Conservation (phyloP, 352 stramenopile species). For the Globisporangium camurandrum region DNA sequence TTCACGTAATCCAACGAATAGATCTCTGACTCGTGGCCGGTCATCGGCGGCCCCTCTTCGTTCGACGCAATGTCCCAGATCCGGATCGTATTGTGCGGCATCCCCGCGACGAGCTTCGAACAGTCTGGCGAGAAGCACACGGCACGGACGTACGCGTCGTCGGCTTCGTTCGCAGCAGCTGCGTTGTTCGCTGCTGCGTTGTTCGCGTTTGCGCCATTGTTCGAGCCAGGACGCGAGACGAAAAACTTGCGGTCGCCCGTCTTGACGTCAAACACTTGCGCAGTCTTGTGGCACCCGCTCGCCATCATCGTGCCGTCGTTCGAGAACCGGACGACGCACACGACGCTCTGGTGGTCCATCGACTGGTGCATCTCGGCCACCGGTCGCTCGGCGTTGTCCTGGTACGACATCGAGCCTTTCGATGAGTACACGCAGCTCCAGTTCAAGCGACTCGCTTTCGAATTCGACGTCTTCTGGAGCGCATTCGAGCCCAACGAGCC, state of each 20-base stretch:
- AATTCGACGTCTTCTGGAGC: conserved; percentile 69
- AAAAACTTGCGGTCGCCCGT: conserved; percentile 77
- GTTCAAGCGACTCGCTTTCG: conserved; percentile 77
- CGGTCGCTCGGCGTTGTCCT: conserved; percentile 75
- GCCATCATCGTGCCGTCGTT: conserved; percentile 82
- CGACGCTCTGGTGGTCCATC: conserved; percentile 87
- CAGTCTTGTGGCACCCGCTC: conserved; percentile 81
- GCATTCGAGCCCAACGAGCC: conserved; percentile 33
- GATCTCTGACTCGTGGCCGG: conserved; percentile 81
- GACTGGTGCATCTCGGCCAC: conserved; percentile 79
- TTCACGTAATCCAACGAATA: conserved; percentile 85
- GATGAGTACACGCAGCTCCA: conserved; percentile 81
- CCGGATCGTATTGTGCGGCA: conserved; percentile 84
- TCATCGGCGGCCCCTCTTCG: conserved; percentile 75
- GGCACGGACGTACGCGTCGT: conserved; percentile 77
- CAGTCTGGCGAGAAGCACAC: conserved; percentile 83
- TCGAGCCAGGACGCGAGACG: conserved; percentile 55
- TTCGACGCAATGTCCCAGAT: conserved; percentile 85
- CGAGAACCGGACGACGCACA: conserved; percentile 82
- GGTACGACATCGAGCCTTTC: conserved; percentile 57
- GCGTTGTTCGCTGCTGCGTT: conserved; percentile 16
- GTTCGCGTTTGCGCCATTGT: conserved; percentile 24
- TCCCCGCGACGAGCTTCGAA: conserved; percentile 79
- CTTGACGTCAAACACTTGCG: conserved; percentile 83
- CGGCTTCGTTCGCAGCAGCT: conserved; percentile 48